Evolutionary conservation across 768 basidiomycete genomes (phyloP).

Genomic region (Podaxis sp.): DNA sequence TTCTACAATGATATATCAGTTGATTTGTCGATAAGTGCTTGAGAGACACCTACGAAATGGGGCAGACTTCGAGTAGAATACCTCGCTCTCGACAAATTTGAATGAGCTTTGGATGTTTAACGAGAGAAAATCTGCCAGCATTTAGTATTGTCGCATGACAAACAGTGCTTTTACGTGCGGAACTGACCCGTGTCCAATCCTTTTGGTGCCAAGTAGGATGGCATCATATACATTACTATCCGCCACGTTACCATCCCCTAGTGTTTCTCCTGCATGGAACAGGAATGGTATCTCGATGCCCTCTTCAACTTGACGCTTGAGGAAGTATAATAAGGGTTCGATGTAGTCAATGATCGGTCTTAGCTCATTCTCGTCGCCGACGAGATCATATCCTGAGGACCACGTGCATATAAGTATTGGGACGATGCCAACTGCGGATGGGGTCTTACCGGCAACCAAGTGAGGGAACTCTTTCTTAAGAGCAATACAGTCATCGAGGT

Average conservation of each 20-base stretch:
- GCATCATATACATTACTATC: conserved; percentile 80
- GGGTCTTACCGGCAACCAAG: conserved; percentile 25
- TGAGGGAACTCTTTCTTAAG: conserved; percentile 76
- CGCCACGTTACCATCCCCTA: conserved; percentile 71
- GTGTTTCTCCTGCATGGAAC: conserved; percentile 81
- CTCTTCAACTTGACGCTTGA: conserved; percentile 51
- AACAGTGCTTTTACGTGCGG: background rate
- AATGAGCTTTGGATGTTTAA: conserved; percentile 74
- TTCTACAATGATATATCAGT: conserved; percentile 36
- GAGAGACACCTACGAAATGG: conserved; percentile 23
- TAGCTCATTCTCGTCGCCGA: conserved; percentile 66
- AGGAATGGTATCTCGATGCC: conserved; percentile 72
- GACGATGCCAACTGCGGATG: background rate
- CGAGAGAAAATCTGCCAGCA: conserved; percentile 63
- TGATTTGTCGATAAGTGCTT: background rate
- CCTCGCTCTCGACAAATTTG: conserved; percentile 60
- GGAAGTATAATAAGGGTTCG: conserved; percentile 58
- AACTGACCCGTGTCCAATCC: conserved; percentile 76
- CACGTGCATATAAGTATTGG: background rate
- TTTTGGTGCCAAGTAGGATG: conserved; percentile 74
- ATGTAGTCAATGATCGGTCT: conserved; percentile 64
- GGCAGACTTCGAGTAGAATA: conserved; percentile 77
- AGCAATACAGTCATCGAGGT: conserved; percentile 69
- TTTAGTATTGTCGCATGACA: background rate
- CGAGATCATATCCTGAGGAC: conserved; percentile 71